Base-by-base conservation (phyloP, 106 monocot species). In the Posidonia australis region DNA sequence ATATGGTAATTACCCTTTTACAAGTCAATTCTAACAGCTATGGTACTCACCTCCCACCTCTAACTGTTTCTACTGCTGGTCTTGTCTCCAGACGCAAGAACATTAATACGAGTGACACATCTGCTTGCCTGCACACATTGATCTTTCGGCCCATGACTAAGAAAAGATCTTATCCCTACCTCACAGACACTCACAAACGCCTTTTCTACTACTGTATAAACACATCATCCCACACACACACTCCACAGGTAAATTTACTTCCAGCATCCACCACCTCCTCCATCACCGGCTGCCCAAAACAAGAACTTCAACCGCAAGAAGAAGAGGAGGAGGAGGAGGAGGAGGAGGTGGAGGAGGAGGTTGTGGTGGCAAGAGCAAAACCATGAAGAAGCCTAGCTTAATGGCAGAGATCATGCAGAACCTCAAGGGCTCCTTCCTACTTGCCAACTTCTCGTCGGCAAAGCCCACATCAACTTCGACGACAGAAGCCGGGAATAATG, bases 381-480 rank as follows among this genome's bases (percentile, higher is more conserved):
- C 44, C 44, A 55, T 36, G 55, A 26, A 55, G 42, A 62, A 43
- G 18, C 42, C 61, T 14, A 20, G 61, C n/a, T 9, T 2, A 41
- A 13, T 62, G 3, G n/a, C 18, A 11, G 61, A 62, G 55, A 13
- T 22, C 43, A 20, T 22, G 36, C 61, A 62, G 42, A 42, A 62
- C 41, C 41, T 62, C 21, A 41, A 44, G 31, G 61, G 61, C 41
- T 62, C 42, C 61, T 42, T 43, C 22, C 61, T 19, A 13, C 60
- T 60, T 30, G 31, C 60, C 27, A 18, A 16, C 27, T 60, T 19
- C 19, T 22, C 60, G 13, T 17, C 43, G 11, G 19, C n/a, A 2
- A 62, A 43, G 12, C 36, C 14, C 42, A 9, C 41, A n/a, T 44
- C 41, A 19, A 20, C n/a, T n/a, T n/a, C 17, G 5, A 20, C n/a